phyloP scores from a whole-genome alignment of 768 basidiomycete species.

The Mycena amicta region DNA sequence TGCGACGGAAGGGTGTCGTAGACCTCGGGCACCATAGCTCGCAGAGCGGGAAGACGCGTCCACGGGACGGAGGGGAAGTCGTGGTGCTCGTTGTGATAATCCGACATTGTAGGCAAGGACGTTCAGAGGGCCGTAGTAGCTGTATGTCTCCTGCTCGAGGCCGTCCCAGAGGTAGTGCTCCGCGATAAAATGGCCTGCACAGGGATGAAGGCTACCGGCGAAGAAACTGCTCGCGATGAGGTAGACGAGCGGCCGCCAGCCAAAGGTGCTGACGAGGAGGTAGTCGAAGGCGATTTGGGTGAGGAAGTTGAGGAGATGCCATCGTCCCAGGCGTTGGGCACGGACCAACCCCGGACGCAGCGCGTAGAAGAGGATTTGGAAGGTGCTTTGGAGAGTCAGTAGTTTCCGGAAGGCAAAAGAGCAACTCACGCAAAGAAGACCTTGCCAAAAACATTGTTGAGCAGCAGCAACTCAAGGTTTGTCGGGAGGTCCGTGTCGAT shows the following conservation, averaged over 20 bases:
- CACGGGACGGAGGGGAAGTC: constrained; percentile 97
- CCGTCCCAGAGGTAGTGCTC: constrained; percentile 97
- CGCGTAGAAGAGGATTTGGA: constrained; percentile 98
- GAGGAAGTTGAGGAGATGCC: constrained; percentile 82
- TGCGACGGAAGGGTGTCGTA: constrained; percentile 89
- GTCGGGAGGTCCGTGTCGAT: constrained; percentile 96
- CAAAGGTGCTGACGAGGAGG: constrained; percentile 52
- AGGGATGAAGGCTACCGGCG: constrained; percentile 93
- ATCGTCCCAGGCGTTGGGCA: constrained; percentile 73
- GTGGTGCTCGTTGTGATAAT: constrained; percentile 99
- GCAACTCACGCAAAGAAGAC: constrained; percentile 90
- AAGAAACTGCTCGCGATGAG: constrained; percentile 91
- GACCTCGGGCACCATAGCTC: constrained; percentile 84
- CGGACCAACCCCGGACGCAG: constrained; percentile 93
- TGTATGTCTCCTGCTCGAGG: constrained; percentile 92
- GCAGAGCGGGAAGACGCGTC: constrained; percentile 87
- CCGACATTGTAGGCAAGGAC: constrained; percentile 94
- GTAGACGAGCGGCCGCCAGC: constrained; percentile 66
- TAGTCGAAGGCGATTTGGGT: constrained; percentile 75
- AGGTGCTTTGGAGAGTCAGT: constrained; percentile 84
- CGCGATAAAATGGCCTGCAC: constrained; percentile 97
- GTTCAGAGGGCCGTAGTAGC: constrained; percentile 94
- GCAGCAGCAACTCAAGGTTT: constrained; percentile 74
- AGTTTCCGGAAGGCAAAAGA: too few species aligned
- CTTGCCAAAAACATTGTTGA: constrained; percentile 97